Evolutionary conservation across 805 yeast species (phyloP), one percentile per base, ranked within the genome.

Genomic region (Kodamaea laetipori): DNA sequence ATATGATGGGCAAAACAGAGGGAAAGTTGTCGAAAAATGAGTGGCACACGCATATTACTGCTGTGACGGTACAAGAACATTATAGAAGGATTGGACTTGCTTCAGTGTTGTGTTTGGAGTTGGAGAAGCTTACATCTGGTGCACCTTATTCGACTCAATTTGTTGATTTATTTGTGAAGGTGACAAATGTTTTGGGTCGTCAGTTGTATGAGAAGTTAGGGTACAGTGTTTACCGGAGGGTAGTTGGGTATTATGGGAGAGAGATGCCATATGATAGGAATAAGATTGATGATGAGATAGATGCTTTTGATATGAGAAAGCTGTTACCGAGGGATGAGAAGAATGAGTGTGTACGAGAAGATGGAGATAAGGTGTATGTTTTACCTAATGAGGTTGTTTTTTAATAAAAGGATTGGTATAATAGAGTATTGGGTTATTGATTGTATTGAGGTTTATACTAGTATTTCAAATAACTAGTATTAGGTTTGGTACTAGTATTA

Each of bases 1-100:
- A 86, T 59, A 84, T 94, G 95, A 81, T 94, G 81, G 98, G 95
- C n/a, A 94, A 94, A 62, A 83, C 95, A 1, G 99, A 94, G 61
- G 99, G 99, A 0, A 71, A 66, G 39, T 44, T 70, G 28, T 48
- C 71, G 27, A 80, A 76, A 4, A 79, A 75, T 37, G 94, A 90
- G 47, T 92, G 97, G 96, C 99, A 94, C 58, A 80, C 96, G 1
- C 99, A 94, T 62, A 90, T 94, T 39, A 89, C 98, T 0, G 98
- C 99, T 0, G 96, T 94, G 3, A 90, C 98, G 0, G 85, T 94
- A 1, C 84, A 85, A 46, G 83, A 87, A 9, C 82, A 80, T 41
- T 92, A 84, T 61, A 69, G 99, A 42, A 69, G 98, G 48, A 73
- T 92, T 11, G 95, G 96, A 1, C 68, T 94, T 30, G 99, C 97